Percentiles rank a stretch among this genome's conserved stretches.
Evolutionary conservation across 768 basidiomycete genomes (phyloP).

Genomic region (Russula brevipes): DNA sequence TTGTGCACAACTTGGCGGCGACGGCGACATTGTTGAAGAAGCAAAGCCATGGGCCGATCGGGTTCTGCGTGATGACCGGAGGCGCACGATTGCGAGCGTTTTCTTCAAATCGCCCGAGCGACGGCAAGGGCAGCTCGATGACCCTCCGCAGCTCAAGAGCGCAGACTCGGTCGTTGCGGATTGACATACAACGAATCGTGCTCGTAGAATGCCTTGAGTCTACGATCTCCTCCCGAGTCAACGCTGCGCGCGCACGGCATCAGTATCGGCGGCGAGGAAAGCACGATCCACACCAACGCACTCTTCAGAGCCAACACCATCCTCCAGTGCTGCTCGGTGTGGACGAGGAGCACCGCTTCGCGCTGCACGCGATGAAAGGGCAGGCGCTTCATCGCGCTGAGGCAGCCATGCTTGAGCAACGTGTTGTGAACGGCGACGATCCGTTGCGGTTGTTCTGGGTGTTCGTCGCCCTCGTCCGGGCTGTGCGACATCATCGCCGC

Average conservation of each 20-base stretch:
- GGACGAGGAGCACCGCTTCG: constrained; percentile 83
- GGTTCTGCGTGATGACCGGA: constrained; percentile 97
- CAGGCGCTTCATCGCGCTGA: constrained; percentile 69
- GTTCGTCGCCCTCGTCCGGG: constrained; percentile 55
- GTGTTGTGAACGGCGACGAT: constrained; percentile 71
- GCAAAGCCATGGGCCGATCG: constrained; percentile 98
- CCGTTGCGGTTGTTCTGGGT: constrained; percentile 74
- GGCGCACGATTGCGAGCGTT: constrained; percentile 90
- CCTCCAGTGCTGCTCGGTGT: constrained; percentile 88
- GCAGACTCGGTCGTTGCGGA: constrained; percentile 81
- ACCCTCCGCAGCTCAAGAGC: constrained; percentile 87
- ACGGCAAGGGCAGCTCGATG: constrained; percentile 84
- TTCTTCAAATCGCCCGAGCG: constrained; percentile 77
- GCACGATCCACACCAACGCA: not conserved
- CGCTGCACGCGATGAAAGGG: constrained; percentile 68
- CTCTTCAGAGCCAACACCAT: constrained; percentile 56
- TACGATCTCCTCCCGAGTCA: constrained; percentile 68
- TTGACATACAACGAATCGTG: constrained; percentile 90
- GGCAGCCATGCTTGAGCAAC: constrained; percentile 54
- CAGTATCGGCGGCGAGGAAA: constrained; percentile 20
- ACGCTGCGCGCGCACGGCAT: constrained; percentile 41
- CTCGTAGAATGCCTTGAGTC: constrained; percentile 81
- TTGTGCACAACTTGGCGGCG: constrained; percentile 79
- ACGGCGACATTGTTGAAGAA: constrained; percentile 99
- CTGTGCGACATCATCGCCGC: constrained; percentile 82